Conservation (phyloP, 2,329 filamentous ascomycete species). For the Botrytis pseudocinerea region DNA sequence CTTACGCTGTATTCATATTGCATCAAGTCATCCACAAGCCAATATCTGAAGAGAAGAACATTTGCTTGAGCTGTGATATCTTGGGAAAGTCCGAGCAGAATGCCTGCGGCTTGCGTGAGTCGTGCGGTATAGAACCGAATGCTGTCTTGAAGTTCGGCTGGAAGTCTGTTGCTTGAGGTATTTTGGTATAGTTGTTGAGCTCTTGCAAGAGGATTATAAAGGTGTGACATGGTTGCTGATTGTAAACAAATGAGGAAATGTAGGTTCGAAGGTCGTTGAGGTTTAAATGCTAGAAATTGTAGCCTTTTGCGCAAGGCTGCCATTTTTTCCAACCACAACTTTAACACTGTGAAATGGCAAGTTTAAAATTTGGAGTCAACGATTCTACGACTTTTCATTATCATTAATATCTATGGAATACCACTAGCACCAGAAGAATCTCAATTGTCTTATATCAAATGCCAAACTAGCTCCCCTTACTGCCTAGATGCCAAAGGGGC, state of each 20-base stretch:
- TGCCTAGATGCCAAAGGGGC: neutral
- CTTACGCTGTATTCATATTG: conserved; percentile 53
- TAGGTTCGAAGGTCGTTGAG: neutral
- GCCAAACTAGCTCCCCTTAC: neutral
- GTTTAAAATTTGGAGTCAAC: neutral
- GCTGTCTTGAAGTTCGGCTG: conserved; percentile 68
- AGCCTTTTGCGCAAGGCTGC: conserved; percentile 36
- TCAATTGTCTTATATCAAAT: neutral
- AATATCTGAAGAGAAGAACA: conserved; percentile 79
- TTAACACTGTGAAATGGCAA: neutral
- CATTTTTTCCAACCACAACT: conserved; percentile 9
- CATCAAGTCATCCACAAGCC: conserved; percentile 59
- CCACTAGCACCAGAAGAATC: neutral
- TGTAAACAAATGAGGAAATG: conserved; percentile 5
- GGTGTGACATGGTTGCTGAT: conserved; percentile 53
- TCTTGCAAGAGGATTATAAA: conserved; percentile 72
- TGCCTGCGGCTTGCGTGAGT: conserved; percentile 75
- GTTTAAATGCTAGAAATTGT: conserved; percentile 5
- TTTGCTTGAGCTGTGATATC: conserved; percentile 84
- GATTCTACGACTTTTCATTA: neutral
- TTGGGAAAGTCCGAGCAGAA: conserved; percentile 81
- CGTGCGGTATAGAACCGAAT: conserved; percentile 71
- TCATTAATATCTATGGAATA: neutral
- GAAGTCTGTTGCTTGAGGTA: conserved; percentile 57
- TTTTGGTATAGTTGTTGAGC: conserved; percentile 65